These are phyloP conservation scores for Cystofilobasidium bisporidii DNA, from an alignment of 768 basidiomycete genomes.

Conservation along the genomic window DNA sequence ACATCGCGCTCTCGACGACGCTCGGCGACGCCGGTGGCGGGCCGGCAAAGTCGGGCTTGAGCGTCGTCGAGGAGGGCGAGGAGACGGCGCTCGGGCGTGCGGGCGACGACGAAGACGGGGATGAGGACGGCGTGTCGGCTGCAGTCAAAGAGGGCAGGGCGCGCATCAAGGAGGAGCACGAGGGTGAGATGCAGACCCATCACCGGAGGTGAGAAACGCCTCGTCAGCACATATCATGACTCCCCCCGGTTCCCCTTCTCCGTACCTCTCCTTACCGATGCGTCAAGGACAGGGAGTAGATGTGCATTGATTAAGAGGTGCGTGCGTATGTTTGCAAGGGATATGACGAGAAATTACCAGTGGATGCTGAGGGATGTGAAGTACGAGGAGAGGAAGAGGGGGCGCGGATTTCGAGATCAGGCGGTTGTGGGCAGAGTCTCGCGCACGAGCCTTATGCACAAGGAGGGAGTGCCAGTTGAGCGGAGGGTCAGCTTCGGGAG, in stretches of 20 bases:
- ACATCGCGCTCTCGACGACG: neutral
- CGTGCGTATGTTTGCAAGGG: too few relatives aligned
- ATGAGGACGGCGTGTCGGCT: too few relatives aligned
- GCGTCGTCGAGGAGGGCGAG: neutral
- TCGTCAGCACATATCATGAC: too few relatives aligned
- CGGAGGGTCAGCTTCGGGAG: neutral
- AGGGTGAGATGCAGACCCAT: neutral
- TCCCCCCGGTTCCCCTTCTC: too few relatives aligned
- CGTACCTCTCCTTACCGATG: too few relatives aligned
- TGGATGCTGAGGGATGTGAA: too few relatives aligned
- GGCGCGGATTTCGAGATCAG: too few relatives aligned
- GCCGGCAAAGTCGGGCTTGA: neutral
- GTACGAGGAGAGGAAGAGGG: too few relatives aligned
- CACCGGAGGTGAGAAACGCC: neutral
- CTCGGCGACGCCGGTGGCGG: neutral
- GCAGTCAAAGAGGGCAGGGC: neutral
- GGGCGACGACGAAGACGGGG: neutral
- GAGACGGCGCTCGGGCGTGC: neutral
- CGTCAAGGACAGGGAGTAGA: too few relatives aligned
- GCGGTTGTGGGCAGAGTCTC: constrained; percentile 3
- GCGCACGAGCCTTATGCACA: constrained; percentile 11
- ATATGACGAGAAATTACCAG: too few relatives aligned
- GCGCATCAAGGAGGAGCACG: neutral
- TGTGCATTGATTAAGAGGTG: too few relatives aligned
- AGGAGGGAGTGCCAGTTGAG: neutral